These are phyloP conservation scores for Sporobolomyces roseus DNA, from an alignment of 768 basidiomycete genomes.

Conservation along the genomic window DNA sequence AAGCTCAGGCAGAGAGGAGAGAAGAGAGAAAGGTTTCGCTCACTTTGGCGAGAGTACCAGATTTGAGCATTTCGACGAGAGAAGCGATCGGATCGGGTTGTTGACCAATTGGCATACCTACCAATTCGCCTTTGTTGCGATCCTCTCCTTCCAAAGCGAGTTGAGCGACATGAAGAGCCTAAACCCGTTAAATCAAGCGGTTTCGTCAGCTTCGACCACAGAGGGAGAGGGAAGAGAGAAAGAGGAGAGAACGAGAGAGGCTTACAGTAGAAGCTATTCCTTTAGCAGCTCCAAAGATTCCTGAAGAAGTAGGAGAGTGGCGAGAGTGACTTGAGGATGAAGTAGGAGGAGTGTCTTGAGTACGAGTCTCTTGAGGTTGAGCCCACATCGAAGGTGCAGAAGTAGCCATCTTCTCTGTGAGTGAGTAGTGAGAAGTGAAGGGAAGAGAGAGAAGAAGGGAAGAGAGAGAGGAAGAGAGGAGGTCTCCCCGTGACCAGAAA, in stretches of 20 bases:
- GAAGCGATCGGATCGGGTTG: background rate
- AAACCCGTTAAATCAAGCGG: too few species aligned
- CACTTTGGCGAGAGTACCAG: background rate
- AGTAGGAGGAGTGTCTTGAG: background rate
- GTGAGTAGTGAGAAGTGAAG: background rate
- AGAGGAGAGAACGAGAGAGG: too few species aligned
- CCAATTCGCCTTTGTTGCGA: too few species aligned
- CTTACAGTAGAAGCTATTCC: constrained; percentile 1
- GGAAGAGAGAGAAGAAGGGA: constrained; percentile 1
- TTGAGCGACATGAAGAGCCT: constrained; percentile 4
- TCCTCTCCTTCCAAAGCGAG: background rate
- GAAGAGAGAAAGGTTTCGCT: background rate
- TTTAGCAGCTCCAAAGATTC: background rate
- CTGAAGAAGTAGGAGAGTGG: background rate
- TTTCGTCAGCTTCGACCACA: background rate
- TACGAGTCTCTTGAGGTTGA: background rate
- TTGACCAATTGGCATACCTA: too few species aligned
- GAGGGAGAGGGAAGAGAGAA: too few species aligned
- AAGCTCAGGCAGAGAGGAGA: too few species aligned
- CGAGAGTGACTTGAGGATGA: background rate
- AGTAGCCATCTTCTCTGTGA: background rate
- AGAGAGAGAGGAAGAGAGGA: constrained; percentile 4
- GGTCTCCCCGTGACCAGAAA: too few species aligned
- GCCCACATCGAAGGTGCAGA: background rate
- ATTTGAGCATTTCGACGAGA: background rate